These are phyloP conservation scores for Oidiodendron maius DNA, from an alignment of 495 filamentous ascomycete species.

Conservation along the genomic window DNA sequence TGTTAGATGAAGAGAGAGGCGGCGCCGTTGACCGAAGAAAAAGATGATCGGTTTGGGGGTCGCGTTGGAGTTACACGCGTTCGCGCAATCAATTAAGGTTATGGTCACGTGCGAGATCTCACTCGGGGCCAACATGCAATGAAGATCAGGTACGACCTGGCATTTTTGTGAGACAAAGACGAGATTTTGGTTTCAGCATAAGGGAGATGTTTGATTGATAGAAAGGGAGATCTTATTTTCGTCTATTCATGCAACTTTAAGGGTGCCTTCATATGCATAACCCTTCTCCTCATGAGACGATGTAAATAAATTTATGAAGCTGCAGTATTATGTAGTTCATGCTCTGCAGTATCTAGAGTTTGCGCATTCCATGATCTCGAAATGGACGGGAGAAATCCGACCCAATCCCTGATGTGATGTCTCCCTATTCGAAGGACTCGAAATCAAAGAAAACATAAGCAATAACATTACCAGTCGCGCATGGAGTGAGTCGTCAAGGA, in stretches of 20 bases:
- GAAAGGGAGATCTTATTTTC: too few species aligned
- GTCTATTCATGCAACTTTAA: too few species aligned
- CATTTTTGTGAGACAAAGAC: too few species aligned
- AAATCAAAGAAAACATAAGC: not conserved
- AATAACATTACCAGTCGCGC: not conserved
- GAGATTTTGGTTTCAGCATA: too few species aligned
- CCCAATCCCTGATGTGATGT: not conserved
- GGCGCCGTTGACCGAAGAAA: not conserved
- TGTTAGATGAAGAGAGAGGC: not conserved
- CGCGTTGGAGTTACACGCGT: not conserved
- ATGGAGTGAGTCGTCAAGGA: not conserved
- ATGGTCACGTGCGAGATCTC: constrained; percentile 4
- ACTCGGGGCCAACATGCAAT: too few species aligned
- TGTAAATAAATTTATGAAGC: not conserved
- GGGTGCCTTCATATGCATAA: too few species aligned
- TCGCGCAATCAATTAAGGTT: not conserved
- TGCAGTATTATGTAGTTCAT: not conserved
- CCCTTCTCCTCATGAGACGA: too few species aligned
- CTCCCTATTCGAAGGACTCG: not conserved
- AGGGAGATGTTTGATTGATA: too few species aligned
- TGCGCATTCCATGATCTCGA: constrained; percentile 1
- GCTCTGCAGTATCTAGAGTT: not conserved
- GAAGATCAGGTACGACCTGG: too few species aligned
- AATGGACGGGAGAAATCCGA: not conserved
- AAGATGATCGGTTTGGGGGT: not conserved